phyloP scores from a whole-genome alignment of 768 basidiomycete genomes.

The Russula dissimulans region DNA sequence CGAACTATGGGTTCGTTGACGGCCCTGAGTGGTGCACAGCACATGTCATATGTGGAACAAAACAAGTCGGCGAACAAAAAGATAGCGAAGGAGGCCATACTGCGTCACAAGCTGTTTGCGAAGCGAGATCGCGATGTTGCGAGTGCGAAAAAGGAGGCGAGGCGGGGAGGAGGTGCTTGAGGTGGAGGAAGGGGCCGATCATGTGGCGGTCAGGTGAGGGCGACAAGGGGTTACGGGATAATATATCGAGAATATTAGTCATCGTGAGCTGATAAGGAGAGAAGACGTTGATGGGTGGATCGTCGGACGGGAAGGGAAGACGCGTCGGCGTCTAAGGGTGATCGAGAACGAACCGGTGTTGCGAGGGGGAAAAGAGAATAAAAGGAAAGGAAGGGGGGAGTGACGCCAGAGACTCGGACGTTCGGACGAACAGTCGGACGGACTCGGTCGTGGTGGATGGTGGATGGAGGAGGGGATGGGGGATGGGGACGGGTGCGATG shows the following conservation, averaged over 20 bases:
- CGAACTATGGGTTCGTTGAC: slow-evolving; percentile 75
- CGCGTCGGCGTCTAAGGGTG: slow-evolving; percentile 5
- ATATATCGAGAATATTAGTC: background rate
- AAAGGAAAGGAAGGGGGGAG: background rate
- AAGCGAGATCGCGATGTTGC: slow-evolving; percentile 76
- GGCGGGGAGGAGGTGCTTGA: slow-evolving; percentile 13
- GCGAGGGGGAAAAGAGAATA: background rate
- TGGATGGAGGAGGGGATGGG: background rate
- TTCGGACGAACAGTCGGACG: background rate
- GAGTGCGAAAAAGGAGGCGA: slow-evolving; percentile 36
- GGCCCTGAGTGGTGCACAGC: slow-evolving; percentile 79
- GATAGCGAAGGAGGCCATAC: slow-evolving; percentile 42
- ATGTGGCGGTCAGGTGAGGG: background rate
- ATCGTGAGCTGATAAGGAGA: background rate
- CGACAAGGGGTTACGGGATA: background rate
- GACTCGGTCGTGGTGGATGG: too few species aligned
- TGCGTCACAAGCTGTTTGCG: slow-evolving; percentile 68
- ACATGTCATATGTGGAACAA: slow-evolving; percentile 89
- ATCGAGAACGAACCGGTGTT: slow-evolving; percentile 10
- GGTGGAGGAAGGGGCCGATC: background rate
- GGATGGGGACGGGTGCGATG: background rate
- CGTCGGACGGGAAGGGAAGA: background rate
- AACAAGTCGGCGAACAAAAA: slow-evolving; percentile 87
- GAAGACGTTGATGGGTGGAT: background rate
- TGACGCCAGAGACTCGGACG: background rate